These are phyloP conservation scores for Fusarium sp. DNA, from an alignment of 2,329 filamentous ascomycete genomes.

Conservation along the genomic window DNA sequence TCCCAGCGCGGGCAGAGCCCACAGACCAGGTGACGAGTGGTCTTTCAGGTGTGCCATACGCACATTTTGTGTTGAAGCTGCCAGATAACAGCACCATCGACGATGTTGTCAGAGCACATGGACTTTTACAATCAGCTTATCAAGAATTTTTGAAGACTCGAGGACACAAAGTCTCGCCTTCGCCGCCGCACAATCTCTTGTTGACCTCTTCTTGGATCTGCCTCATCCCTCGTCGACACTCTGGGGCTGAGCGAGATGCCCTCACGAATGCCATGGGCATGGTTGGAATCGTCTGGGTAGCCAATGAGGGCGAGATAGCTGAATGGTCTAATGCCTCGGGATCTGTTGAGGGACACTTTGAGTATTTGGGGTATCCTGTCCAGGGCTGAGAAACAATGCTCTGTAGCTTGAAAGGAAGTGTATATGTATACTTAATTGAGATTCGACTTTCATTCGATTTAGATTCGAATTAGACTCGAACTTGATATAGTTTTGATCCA, in stretches of 20 bases:
- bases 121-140: background rate
- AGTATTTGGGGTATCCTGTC: background rate
- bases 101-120: background rate
- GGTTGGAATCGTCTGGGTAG: background rate
- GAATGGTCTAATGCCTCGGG: background rate
- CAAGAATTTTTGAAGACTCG: background rate
- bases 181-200: background rate
- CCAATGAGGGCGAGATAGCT: background rate
- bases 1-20: background rate
- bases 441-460: too few relatives aligned
- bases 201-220: background rate
- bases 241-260: background rate
- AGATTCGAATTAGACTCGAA: background rate
- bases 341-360: background rate
- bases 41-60: background rate
- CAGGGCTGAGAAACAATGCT: background rate
- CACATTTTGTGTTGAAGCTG: background rate
- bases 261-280: background rate
- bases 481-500: background rate
- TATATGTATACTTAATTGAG: background rate
- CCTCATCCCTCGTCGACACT: background rate
- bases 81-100: background rate
- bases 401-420: too few relatives aligned
- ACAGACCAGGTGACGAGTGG: background rate
- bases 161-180: background rate